Conservation (phyloP, 345 rosid species). For the Aurinia saxatilis region DNA sequence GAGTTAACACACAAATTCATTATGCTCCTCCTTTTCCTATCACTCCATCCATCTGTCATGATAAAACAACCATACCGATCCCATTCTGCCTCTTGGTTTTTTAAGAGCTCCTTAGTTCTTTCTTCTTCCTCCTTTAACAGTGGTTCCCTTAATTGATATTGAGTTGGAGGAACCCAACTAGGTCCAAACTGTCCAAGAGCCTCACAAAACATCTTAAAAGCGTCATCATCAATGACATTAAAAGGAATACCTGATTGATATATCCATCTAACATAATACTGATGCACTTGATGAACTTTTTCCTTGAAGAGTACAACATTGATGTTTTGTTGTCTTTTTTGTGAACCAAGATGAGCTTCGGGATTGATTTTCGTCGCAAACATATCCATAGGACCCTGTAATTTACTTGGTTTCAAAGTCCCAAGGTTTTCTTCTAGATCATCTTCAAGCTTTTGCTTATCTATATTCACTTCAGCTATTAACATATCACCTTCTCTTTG, state of each 20-base stretch:
- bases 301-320: not conserved
- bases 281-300: not conserved
- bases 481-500: not conserved
- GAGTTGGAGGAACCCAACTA: not conserved
- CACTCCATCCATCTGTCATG: no score
- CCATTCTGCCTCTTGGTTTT: not conserved
- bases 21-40: no score
- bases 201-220: not conserved
- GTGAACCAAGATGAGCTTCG: not conserved
- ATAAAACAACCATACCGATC: not conserved
- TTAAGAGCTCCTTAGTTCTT: not conserved
- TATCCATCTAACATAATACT: not conserved
- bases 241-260: not conserved
- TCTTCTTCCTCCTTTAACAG: no score
- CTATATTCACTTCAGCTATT: not conserved
- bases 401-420: not conserved
- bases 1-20: not conserved
- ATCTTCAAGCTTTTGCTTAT: not conserved
- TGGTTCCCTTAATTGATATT: not conserved
- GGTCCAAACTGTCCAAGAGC: not conserved
- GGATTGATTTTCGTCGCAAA: not conserved
- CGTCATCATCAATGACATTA: not conserved
- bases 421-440: no score
- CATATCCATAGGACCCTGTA: not conserved
- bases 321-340: not conserved